Conservation (phyloP, 164 flowering plant genomes). For the Vitis vinifera region ASM3070453v1 NC_081810.1:19854501-19855000, state of each 20-base stretch:
- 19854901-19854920: conserved; percentile 24
- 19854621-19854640: conserved; percentile 27
- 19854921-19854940: conserved; percentile 17
- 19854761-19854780: conserved; percentile 36
- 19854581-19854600: conserved; percentile 25
- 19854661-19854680: conserved; percentile 21
- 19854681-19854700: conserved; percentile 20
- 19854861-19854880: conserved; percentile 12
- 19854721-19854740: conserved; percentile 16
- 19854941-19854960: conserved; percentile 20
- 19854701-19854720: conserved; percentile 22
- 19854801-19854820: conserved; percentile 11
- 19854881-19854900: conserved; percentile 24
- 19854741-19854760: conserved; percentile 23
- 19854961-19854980: conserved; percentile 26
- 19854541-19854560: not conserved
- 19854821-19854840: conserved; percentile 28
- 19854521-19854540: not conserved
- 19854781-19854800: conserved; percentile 16
- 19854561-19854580: conserved; percentile 20
- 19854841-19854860: conserved; percentile 25
- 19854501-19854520: not conserved
- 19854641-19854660: conserved; percentile 18
- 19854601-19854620: conserved; percentile 24
- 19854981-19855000: conserved; percentile 25